Percentiles rank a stretch among this genome's conserved stretches.
Conservation (phyloP, 225 moss, liverwort and hornwort genomes). For the Polytrichum formosum region DNA sequence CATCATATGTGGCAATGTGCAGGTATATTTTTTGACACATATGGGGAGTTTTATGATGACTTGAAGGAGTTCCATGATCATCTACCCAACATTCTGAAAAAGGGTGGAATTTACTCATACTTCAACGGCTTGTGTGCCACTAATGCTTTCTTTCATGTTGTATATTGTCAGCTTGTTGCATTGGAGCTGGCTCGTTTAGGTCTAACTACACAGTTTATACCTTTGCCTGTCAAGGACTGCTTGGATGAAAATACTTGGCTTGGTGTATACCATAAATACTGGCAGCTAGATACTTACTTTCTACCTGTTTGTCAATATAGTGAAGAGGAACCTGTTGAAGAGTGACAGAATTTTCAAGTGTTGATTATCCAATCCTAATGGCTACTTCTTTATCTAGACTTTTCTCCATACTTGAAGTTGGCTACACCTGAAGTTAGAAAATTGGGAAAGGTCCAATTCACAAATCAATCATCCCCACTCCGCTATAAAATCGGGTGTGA, state of each 20-base stretch:
- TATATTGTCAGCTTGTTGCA: slow-evolving; percentile 88
- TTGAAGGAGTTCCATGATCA: slow-evolving; percentile 76
- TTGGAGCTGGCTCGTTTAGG: slow-evolving; percentile 74
- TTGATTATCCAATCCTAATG: background rate
- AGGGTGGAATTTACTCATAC: slow-evolving; percentile 80
- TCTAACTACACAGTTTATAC: slow-evolving; percentile 74
- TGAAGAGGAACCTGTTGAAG: slow-evolving; percentile 18
- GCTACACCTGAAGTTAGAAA: no score
- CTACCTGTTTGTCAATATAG: slow-evolving; percentile 74
- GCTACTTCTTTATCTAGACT: no score
- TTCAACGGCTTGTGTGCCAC: slow-evolving; percentile 98
- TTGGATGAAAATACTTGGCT: slow-evolving; percentile 89
- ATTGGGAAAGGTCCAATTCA: no score
- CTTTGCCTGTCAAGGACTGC: slow-evolving; percentile 85
- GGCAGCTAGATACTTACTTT: slow-evolving; percentile 95
- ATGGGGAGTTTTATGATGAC: slow-evolving; percentile 91
- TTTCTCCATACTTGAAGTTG: no score
- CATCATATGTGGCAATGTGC: slow-evolving; percentile 11
- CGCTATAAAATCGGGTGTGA: no score
- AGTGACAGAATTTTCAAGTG: background rate
- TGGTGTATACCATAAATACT: slow-evolving; percentile 78
- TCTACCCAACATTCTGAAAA: slow-evolving; percentile 72
- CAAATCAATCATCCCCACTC: no score
- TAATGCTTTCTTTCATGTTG: slow-evolving; percentile 95
- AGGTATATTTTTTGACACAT: slow-evolving; percentile 98